Evolutionary conservation across 2,329 filamentous ascomycete genomes (phyloP), one percentile per base, ranked within the genome.

Genomic region (Huntiella bhutanensis): DNA sequence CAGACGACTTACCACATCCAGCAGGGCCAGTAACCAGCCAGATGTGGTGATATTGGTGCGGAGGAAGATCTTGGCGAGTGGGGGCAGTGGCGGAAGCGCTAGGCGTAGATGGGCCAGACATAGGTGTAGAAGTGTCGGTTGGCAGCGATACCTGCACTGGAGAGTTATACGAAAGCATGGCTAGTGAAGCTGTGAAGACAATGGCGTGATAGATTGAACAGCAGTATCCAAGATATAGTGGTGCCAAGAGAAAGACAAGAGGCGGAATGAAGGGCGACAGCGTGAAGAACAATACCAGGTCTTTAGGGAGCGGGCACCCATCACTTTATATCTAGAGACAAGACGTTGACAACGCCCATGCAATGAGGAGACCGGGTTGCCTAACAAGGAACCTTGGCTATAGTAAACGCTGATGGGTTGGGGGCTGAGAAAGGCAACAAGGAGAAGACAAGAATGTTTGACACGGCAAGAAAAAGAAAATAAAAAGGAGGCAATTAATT

Each of bases 11-110:
- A 49, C 82, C 82, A 57, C 79, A 84, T 22, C 82, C 82, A 38
- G 82, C 81, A 44, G 82, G 82, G 22, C 82, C 82, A 1, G 80
- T 85, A 44, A 87, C 75, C 49, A 87, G 69, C 80, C 80, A 87
- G 57, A 87, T 84, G 60, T 86, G 81, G 55, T 79, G 76, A 49
- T 66, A 59, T 48, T 60, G 59, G 46, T 58, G 54, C 8, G 50
- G 16, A 33, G 43, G 43, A 17, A 43, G 37, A 16, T 40, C 36
- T 35, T 19, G 51, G 32, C 33, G 48, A 17, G 13, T 19, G n/a
- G 33, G 13, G 16, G n/a, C 35, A 1, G 17, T n/a, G n/a, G 45
- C 47, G 36, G 35, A 42, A 37, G 33, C 35, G 10, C 22, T 33
- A 11, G 48, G 41, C 10, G 42, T 43, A 40, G 55, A 57, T n/a